These are phyloP conservation scores for Leccinum variicolor DNA, from an alignment of 768 basidiomycete species.

Conservation along the genomic window DNA sequence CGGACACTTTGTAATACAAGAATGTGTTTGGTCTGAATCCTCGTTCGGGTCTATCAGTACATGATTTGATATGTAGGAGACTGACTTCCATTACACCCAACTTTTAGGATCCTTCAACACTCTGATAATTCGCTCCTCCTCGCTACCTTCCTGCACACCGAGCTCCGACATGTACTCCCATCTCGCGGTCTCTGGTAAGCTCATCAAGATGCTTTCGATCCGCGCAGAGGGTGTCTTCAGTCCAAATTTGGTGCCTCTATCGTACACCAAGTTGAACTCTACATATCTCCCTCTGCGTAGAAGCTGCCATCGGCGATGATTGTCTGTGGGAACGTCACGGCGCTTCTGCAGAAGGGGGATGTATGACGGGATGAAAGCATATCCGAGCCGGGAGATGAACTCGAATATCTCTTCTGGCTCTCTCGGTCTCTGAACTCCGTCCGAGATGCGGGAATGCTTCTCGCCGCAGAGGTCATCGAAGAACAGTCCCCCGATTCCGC, in stretches of 20 bases:
- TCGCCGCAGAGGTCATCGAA: slow-evolving; percentile 86
- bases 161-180: slow-evolving; percentile 89
- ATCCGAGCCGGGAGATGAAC: slow-evolving; percentile 67
- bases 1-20: neutral
- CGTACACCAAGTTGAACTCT: slow-evolving; percentile 89
- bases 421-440: slow-evolving; percentile 46
- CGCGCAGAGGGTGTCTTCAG: slow-evolving; percentile 80
- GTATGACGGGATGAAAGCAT: slow-evolving; percentile 88
- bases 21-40: neutral
- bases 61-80: too few relatives aligned
- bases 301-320: slow-evolving; percentile 88
- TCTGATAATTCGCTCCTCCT: slow-evolving; percentile 61
- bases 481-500: slow-evolving; percentile 94
- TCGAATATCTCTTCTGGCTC: slow-evolving; percentile 70
- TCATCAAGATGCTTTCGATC: slow-evolving; percentile 90
- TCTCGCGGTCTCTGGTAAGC: slow-evolving; percentile 78
- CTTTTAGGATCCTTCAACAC: slow-evolving; percentile 60
- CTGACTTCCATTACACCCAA: slow-evolving; percentile 44
- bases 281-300: slow-evolving; percentile 89
- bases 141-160: slow-evolving; percentile 56
- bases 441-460: slow-evolving; percentile 57
- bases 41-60: too few relatives aligned
- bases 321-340: slow-evolving; percentile 56
- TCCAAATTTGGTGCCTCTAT: slow-evolving; percentile 87
- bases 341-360: slow-evolving; percentile 76